phyloP scores from a whole-genome alignment of 495 filamentous ascomycete species.

The Pseudotulostoma volvatum region DNA sequence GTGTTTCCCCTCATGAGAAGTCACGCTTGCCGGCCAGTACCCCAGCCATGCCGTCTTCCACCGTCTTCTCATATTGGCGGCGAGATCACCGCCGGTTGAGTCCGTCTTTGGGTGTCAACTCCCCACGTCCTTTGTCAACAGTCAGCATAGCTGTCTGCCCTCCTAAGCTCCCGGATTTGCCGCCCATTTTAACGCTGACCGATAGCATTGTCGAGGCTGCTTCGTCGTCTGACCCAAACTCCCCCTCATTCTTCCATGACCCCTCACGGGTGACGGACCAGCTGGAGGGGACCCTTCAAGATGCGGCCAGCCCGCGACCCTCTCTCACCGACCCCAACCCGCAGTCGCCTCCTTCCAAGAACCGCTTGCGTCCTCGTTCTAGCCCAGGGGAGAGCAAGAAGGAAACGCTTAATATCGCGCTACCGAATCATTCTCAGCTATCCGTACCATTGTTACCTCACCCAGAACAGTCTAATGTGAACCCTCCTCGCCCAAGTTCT shows the following conservation, averaged over 20 bases:
- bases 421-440: constrained; percentile 17
- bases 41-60: no score
- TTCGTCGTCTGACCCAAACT: constrained; percentile 4
- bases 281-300: constrained; percentile 13
- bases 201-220: constrained; percentile 10
- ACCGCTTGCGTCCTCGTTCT: constrained; percentile 18
- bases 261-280: no score
- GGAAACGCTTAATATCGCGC: constrained; percentile 12
- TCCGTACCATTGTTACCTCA: constrained; percentile 8
- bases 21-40: no score
- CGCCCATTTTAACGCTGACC: constrained; percentile 15
- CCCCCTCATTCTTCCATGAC: constrained; percentile 10
- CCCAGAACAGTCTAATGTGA: constrained; percentile 16
- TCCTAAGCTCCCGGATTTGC: constrained; percentile 21
- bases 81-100: constrained; percentile 29
- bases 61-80: constrained; percentile 35
- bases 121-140: constrained; percentile 11
- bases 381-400: constrained; percentile 17
- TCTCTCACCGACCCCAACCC: constrained; percentile 18
- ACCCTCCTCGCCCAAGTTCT: constrained; percentile 20
- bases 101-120: constrained; percentile 18
- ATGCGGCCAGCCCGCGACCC: constrained; percentile 9
- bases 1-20: no score
- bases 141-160: constrained; percentile 12
- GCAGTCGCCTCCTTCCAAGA: constrained; percentile 15